Evolutionary conservation across 495 filamentous ascomycete species (phyloP), one percentile per base, ranked within the genome.

Genomic region (Hypomontagnella monticulosa): DNA sequence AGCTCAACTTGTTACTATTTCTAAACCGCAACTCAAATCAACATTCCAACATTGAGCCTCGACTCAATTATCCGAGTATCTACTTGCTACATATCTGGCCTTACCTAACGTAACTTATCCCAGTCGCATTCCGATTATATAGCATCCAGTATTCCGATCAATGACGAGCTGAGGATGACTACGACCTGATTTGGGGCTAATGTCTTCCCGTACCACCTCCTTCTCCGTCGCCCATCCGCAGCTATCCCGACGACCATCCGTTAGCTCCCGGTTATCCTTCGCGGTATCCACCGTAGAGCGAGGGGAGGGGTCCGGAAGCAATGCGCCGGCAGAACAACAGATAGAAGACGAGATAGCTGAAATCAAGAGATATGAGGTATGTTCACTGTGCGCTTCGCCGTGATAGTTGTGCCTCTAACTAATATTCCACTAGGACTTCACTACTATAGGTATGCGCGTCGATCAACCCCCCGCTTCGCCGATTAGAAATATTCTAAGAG

Each of bases 281-380:
- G 87, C 88, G 36, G 82, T 90, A 57, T 91, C 89, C 66, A 85
- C 70, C 55, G 84, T 79, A 71, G 90, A 87, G 69, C 83, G 80
- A 47, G 85, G 84, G 53, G 83, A 89, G 79, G 80, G 54, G 56
- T 77, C 71, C 66, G 62, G 43, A 14, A 68, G 74, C 12, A 41
- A 67, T 55, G 76, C 80, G 59, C 74, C 75, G 46, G 77, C 80
- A 69, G 72, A 87, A 56, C 80, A 87, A 57, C 87, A 90, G 51
- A 91, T 97, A 67, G 88, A 91, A 43, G 94, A 99, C 73, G 95
- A 99, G 79, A 97, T 99, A 69, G 94, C 89, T 42, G 91, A 97
- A 80, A 97, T 99, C 73, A 97, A 97, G 77, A 86, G 96, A 78
- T 99, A 99, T 80, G 95, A 98, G 79, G 89, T 89, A 73, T 19